phyloP scores from a whole-genome alignment of 805 yeast species.

The Starmerella khaoyaiensis region DNA sequence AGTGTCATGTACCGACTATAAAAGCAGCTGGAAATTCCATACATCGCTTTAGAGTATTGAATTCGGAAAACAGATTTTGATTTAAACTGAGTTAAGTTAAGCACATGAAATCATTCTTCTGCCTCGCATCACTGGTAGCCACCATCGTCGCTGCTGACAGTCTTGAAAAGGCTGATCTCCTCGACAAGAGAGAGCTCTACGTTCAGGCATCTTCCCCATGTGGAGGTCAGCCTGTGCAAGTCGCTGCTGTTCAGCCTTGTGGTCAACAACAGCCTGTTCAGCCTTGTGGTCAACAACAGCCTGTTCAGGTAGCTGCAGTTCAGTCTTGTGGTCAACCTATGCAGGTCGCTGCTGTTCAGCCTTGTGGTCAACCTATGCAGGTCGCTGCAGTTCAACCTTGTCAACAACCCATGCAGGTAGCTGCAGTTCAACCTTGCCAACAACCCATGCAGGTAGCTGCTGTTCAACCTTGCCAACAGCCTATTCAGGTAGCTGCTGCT shows the following conservation, averaged over 20 bases:
- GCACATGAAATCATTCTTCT: too few species aligned
- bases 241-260: conserved; percentile 7
- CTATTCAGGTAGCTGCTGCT: conserved; percentile 3
- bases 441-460: conserved; percentile 6
- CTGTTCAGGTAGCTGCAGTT: conserved; percentile 2
- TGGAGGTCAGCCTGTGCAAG: too few species aligned
- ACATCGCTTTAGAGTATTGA: too few species aligned
- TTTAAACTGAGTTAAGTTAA: too few species aligned
- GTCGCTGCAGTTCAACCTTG: conserved; percentile 12
- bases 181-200: too few species aligned
- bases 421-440: conserved; percentile 9
- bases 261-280: conserved; percentile 5
- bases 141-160: conserved; percentile 2
- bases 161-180: too few species aligned
- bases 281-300: not conserved
- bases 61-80: too few species aligned
- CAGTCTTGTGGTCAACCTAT: not conserved
- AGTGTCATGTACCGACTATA: too few species aligned
- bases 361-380: conserved; percentile 2
- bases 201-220: too few species aligned
- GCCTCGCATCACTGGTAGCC: too few species aligned
- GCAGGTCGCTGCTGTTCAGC: conserved; percentile 1
- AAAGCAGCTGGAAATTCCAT: too few species aligned
- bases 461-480: conserved; percentile 3
- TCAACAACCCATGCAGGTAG: conserved; percentile 6